Conservation (phyloP, 2,329 filamentous ascomycete genomes). For the Talaromyces albobiverticillius region DNA sequence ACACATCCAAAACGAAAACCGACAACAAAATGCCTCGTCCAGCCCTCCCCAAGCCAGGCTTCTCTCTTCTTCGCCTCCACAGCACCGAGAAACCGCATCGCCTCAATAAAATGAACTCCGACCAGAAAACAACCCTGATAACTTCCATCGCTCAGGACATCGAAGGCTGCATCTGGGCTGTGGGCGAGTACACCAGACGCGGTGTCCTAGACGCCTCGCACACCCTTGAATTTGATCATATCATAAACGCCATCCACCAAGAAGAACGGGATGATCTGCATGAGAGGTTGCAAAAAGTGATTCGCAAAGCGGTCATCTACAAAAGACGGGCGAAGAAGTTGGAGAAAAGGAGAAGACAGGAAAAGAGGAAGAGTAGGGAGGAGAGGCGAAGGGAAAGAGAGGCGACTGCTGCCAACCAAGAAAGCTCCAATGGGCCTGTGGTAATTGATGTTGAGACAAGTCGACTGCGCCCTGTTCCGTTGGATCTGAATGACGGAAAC, state of each 20-base stretch:
- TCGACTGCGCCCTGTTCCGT: background rate
- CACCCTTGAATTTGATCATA: conserved; percentile 12
- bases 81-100: conserved; percentile 10
- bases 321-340: background rate
- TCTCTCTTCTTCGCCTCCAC: conserved; percentile 13
- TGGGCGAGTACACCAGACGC: conserved; percentile 7
- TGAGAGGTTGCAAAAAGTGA: background rate
- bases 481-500: background rate
- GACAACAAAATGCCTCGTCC: conserved; percentile 13
- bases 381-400: background rate
- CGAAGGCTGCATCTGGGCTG: conserved; percentile 11
- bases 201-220: conserved; percentile 10
- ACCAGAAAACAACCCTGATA: conserved; percentile 9
- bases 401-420: background rate
- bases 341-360: background rate
- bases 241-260: conserved; percentile 6
- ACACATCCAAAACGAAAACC: background rate
- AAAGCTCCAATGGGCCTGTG: background rate
- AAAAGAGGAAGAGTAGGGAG: background rate
- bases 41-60: conserved; percentile 11
- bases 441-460: background rate
- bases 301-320: background rate
- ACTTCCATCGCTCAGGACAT: conserved; percentile 14
- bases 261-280: background rate
- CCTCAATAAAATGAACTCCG: conserved; percentile 2